phyloP scores from a whole-genome alignment of 306 rosid genomes.

The Canavalia ensiformis region DNA sequence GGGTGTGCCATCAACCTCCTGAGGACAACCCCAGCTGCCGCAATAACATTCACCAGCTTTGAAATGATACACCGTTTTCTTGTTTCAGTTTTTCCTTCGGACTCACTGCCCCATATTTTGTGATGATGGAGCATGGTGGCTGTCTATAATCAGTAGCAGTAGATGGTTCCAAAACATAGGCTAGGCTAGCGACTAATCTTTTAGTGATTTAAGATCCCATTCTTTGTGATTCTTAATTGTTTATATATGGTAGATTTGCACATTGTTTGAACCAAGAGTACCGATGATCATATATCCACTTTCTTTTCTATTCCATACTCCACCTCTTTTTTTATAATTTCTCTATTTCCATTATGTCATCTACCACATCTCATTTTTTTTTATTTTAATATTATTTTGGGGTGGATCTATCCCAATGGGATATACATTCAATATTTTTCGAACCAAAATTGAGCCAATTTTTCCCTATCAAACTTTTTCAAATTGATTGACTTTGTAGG shows the following conservation, averaged over 20 bases:
- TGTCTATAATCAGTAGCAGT: slow-evolving; percentile 8
- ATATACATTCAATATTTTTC: too few relatives aligned
- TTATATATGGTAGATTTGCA: slow-evolving; percentile 40
- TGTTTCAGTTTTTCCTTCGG: slow-evolving; percentile 67
- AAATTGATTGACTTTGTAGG: not conserved
- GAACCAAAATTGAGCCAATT: slow-evolving; percentile 22
- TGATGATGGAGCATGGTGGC: slow-evolving; percentile 48
- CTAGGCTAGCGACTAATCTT: slow-evolving; percentile 26
- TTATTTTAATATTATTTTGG: too few relatives aligned
- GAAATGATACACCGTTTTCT: slow-evolving; percentile 95
- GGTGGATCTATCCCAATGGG: too few relatives aligned
- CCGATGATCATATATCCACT: too few relatives aligned
- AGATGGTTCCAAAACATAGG: slow-evolving; percentile 13
- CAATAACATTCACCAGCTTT: slow-evolving; percentile 89
- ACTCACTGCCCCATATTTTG: slow-evolving; percentile 70
- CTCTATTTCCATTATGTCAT: too few relatives aligned
- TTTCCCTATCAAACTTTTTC: slow-evolving; percentile 15
- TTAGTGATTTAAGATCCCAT: slow-evolving; percentile 36
- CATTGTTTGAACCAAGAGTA: not conserved
- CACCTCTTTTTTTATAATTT: too few relatives aligned
- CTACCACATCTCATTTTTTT: too few relatives aligned
- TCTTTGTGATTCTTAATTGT: slow-evolving; percentile 47
- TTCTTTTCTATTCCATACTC: too few relatives aligned
- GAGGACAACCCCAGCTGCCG: slow-evolving; percentile 95
- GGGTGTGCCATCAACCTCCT: slow-evolving; percentile 87